phyloP scores from a whole-genome alignment of 2,329 filamentous ascomycete species.

The Fusarium citri region DNA sequence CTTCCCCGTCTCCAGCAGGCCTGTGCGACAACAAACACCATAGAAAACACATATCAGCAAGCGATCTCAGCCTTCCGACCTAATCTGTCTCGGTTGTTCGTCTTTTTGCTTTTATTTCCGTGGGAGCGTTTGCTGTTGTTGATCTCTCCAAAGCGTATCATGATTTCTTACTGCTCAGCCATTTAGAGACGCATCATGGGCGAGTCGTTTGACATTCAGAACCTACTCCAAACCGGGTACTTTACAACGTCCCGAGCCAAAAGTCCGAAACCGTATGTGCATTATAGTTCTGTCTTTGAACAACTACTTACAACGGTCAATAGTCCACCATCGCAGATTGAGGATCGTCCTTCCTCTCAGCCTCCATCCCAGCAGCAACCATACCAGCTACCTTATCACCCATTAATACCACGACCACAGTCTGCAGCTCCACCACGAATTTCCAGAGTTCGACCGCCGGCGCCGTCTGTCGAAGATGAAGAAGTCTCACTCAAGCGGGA shows the following conservation, averaged over 20 bases:
- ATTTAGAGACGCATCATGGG: conserved; percentile 54
- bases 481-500: conserved; percentile 71
- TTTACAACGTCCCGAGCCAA: conserved; percentile 61
- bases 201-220: conserved; percentile 58
- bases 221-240: conserved; percentile 62
- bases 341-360: conserved; percentile 33
- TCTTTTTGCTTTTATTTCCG: conserved; percentile 12
- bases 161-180: conserved; percentile 34
- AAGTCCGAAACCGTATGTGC: conserved; percentile 47
- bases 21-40: conserved; percentile 39
- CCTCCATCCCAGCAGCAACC: conserved; percentile 28
- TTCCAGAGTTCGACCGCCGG: conserved; percentile 63
- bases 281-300: neutral
- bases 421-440: conserved; percentile 30
- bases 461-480: conserved; percentile 78
- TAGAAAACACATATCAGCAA: conserved; percentile 33
- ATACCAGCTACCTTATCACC: conserved; percentile 36
- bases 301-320: conserved; percentile 26
- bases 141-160: conserved; percentile 36
- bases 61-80: conserved; percentile 7
- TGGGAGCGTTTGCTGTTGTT: conserved; percentile 21
- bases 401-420: conserved; percentile 29
- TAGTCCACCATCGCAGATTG: conserved; percentile 37
- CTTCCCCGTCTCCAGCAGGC: conserved; percentile 34
- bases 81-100: neutral